Conservation (phyloP, 768 basidiomycete genomes). For the Collybia mongolica region DNA sequence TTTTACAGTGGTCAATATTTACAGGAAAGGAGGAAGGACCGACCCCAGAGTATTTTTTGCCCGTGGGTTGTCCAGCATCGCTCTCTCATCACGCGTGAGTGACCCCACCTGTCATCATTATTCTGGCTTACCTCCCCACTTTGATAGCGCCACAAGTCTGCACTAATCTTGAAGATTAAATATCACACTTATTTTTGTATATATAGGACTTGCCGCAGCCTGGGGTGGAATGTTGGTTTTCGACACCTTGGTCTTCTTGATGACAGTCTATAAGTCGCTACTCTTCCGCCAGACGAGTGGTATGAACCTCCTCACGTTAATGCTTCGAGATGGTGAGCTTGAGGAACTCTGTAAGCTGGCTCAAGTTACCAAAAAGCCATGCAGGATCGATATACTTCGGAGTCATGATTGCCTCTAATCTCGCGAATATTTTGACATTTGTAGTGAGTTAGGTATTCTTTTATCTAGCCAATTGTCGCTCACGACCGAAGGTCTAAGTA, state of each 20-base stretch:
- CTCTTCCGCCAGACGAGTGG: neutral
- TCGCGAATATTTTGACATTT: slow-evolving; percentile 1
- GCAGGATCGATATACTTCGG: slow-evolving; percentile 5
- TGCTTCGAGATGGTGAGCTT: slow-evolving; percentile 4
- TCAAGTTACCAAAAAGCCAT: too few relatives aligned
- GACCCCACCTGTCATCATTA: neutral
- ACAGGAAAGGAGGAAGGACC: neutral
- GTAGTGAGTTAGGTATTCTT: neutral
- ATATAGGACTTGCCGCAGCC: slow-evolving; percentile 1
- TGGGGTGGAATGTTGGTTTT: slow-evolving; percentile 6
- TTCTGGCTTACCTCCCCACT: neutral
- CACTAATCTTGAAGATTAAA: neutral
- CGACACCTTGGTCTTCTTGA: neutral
- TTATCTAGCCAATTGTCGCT: neutral
- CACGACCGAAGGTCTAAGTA: neutral
- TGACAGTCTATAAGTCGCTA: slow-evolving; percentile 1
- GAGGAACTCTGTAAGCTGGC: neutral
- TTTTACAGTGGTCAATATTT: slow-evolving; percentile 2
- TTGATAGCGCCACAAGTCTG: neutral
- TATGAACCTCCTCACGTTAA: neutral
- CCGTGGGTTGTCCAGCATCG: neutral
- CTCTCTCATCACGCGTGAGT: neutral
- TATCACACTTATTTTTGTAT: neutral
- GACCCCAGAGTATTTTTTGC: neutral
- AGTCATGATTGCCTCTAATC: slow-evolving; percentile 1